These are phyloP conservation scores for Botrytis fabae DNA, from an alignment of 2,329 filamentous ascomycete genomes.

Conservation along the genomic window DNA sequence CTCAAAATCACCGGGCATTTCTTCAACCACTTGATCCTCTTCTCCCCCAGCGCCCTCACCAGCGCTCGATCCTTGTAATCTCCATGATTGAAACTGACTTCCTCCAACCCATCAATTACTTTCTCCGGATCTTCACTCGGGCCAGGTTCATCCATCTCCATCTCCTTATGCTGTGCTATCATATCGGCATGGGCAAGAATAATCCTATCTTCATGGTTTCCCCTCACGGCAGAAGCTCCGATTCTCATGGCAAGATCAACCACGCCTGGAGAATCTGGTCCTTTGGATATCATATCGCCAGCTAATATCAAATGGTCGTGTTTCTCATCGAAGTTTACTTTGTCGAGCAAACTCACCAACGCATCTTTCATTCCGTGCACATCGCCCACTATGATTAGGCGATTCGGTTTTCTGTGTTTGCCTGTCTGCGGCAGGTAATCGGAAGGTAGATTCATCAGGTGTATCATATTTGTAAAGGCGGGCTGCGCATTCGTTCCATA, in stretches of 20 bases:
- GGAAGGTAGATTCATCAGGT: conserved; percentile 36
- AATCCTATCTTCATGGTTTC: conserved; percentile 89
- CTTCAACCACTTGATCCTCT: conserved; percentile 69
- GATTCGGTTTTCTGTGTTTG: conserved; percentile 47
- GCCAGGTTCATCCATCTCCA: conserved; percentile 29
- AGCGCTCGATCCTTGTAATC: conserved; percentile 38
- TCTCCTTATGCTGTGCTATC: conserved; percentile 38
- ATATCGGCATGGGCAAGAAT: conserved; percentile 61
- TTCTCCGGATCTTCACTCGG: conserved; percentile 38
- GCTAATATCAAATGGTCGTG: conserved; percentile 74
- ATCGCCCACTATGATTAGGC: conserved; percentile 83
- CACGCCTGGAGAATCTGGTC: conserved; percentile 78
- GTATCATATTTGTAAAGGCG: conserved; percentile 34
- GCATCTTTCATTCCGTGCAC: conserved; percentile 83
- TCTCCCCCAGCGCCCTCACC: conserved; percentile 38
- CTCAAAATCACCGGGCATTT: conserved; percentile 75
- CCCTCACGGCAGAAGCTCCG: conserved; percentile 78
- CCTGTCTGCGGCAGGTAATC: conserved; percentile 38
- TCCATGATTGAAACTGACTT: conserved; percentile 35
- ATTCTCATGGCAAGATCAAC: conserved; percentile 72
- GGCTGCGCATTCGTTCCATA: conserved; percentile 32
- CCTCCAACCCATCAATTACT: conserved; percentile 33
- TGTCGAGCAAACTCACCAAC: conserved; percentile 63
- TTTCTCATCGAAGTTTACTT: conserved; percentile 61
- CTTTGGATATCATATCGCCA: conserved; percentile 83